Evolutionary conservation across 2,329 filamentous ascomycete genomes (phyloP).

Genomic region (Fusarium metavorans): DNA sequence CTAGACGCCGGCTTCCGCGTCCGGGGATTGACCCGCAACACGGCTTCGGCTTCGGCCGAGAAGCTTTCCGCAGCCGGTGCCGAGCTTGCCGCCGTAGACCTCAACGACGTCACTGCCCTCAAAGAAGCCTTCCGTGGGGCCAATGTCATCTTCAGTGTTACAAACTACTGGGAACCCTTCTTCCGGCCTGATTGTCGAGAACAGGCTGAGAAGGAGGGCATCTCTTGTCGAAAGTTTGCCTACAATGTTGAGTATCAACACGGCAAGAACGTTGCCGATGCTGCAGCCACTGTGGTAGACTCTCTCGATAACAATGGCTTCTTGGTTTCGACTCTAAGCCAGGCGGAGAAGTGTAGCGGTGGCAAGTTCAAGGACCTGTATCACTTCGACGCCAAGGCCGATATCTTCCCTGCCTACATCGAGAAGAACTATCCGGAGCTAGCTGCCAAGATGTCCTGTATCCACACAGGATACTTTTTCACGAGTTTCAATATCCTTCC

Average conservation of each 20-base stretch:
- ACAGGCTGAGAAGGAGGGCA: conserved; percentile 52
- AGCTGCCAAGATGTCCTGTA: conserved; percentile 62
- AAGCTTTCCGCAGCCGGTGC: conserved; percentile 55
- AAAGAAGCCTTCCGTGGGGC: conserved; percentile 57
- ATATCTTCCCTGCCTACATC: conserved; percentile 61
- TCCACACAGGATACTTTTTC: conserved; percentile 63
- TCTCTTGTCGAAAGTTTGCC: conserved; percentile 57
- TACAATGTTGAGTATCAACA: conserved; percentile 60
- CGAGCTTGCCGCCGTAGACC: conserved; percentile 59
- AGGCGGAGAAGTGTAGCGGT: conserved; percentile 59
- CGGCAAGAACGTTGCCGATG: conserved; percentile 63
- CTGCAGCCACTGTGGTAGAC: conserved; percentile 56
- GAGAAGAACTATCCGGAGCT: conserved; percentile 56
- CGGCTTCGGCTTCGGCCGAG: conserved; percentile 54
- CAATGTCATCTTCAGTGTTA: conserved; percentile 66
- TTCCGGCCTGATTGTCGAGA: conserved; percentile 57
- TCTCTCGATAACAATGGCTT: conserved; percentile 61
- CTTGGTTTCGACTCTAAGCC: conserved; percentile 63
- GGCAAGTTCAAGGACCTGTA: conserved; percentile 62
- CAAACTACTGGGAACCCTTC: conserved; percentile 67
- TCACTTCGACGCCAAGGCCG: conserved; percentile 66
- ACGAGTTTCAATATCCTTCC: conserved; percentile 62
- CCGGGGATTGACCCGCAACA: conserved; percentile 61
- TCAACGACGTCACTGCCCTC: conserved; percentile 56
- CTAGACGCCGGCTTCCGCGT: conserved; percentile 57